These are phyloP conservation scores for Dacryopinax primogenitus DNA, from an alignment of 768 basidiomycete genomes.

Conservation along the genomic window DNA sequence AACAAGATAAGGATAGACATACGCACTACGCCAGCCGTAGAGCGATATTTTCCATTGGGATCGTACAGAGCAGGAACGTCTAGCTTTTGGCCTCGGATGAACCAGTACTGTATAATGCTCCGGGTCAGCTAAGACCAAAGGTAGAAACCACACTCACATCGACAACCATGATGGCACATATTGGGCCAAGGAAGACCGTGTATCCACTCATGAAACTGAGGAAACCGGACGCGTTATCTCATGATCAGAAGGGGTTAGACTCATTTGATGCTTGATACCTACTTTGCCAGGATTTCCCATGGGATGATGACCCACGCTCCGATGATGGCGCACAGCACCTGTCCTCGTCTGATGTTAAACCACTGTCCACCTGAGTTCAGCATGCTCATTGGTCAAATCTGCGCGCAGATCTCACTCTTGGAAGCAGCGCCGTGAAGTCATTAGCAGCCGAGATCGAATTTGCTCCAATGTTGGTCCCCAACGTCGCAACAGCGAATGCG, in stretches of 20 bases:
- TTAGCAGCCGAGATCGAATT: conserved; percentile 69
- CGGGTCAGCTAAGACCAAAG: not conserved
- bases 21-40: conserved; percentile 53
- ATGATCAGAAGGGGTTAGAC: not conserved
- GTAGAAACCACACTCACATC: conserved; percentile 31
- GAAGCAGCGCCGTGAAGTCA: conserved; percentile 66
- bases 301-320: conserved; percentile 55
- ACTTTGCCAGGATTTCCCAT: conserved; percentile 64
- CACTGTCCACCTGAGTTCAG: conserved; percentile 26
- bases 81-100: conserved; percentile 55
- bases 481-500: conserved; percentile 56
- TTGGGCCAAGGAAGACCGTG: conserved; percentile 74
- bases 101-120: conserved; percentile 45
- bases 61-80: conserved; percentile 79
- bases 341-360: conserved; percentile 68
- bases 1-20: not conserved
- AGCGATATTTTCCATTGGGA: conserved; percentile 63
- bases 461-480: conserved; percentile 59
- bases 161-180: conserved; percentile 59
- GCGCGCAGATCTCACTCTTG: conserved; percentile 21
- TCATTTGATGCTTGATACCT: conserved; percentile 18
- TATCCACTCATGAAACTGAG: conserved; percentile 71
- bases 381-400: not conserved
- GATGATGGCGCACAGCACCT: conserved; percentile 58
- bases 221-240: conserved; percentile 44